Percentiles rank a stretch among this genome's conserved stretches.
These are phyloP conservation scores for Asterochloris erici DNA, from an alignment of 139 green algal genomes.

Conservation along the genomic window DNA sequence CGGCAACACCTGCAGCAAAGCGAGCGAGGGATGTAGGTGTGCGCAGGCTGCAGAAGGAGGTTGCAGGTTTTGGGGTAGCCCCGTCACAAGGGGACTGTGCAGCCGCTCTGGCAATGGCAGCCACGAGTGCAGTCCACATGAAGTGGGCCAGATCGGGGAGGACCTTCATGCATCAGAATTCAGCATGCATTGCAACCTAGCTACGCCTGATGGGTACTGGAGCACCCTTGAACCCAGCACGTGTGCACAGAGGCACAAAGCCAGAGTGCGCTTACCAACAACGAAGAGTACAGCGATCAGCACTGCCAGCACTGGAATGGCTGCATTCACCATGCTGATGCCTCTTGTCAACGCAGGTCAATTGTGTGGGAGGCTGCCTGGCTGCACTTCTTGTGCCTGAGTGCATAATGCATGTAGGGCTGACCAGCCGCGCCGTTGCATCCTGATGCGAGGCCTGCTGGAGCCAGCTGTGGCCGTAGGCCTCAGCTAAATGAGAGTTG, in stretches of 20 bases:
- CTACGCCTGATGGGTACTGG: background rate
- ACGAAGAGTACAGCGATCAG: slow-evolving; percentile 4
- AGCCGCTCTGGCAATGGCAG: background rate
- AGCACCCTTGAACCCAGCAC: background rate
- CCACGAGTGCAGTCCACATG: background rate
- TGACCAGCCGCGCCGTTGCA: background rate
- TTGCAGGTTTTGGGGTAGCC: no score
- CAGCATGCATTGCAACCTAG: background rate
- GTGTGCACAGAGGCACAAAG: background rate
- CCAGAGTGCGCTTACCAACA: background rate
- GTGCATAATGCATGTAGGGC: background rate
- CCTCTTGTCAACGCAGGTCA: background rate
- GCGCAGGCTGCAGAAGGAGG: background rate
- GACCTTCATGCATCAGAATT: background rate
- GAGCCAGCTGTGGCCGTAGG: background rate
- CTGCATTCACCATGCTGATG: slow-evolving; percentile 2
- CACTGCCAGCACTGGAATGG: slow-evolving; percentile 10
- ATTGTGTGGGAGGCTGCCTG: no score
- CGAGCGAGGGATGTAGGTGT: background rate
- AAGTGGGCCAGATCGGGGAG: background rate
- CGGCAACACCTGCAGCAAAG: background rate
- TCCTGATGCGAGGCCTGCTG: background rate
- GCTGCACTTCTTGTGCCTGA: no score
- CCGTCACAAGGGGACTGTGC: no score
- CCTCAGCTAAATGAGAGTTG: background rate